Evolutionary conservation across 805 yeast genomes (phyloP).

Genomic region (Candida golubevii): DNA sequence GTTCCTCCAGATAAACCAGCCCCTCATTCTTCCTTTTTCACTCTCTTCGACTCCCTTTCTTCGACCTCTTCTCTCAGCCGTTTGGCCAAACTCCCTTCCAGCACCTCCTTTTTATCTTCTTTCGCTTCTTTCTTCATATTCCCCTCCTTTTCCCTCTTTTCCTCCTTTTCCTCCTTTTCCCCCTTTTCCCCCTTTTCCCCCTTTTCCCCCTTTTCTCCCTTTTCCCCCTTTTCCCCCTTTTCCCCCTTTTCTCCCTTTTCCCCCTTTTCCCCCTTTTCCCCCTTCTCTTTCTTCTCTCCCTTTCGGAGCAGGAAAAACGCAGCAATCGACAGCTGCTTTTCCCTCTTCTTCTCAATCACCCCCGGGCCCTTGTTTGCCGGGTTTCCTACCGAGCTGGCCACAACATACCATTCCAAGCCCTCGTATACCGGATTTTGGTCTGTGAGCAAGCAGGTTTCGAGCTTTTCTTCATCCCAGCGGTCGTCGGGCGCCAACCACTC

Average conservation of each 20-base stretch:
- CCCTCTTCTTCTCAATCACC: conserved; percentile 29
- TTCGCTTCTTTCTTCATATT: background rate
- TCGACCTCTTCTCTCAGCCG: no score
- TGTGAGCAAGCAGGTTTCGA: conserved; percentile 37
- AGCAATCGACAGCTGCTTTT: conserved; percentile 12
- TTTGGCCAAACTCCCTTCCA: background rate
- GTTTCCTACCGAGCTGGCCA: conserved; percentile 62
- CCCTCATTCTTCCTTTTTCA: background rate
- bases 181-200: background rate
- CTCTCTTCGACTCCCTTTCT: background rate
- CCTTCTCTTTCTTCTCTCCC: background rate
- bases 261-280: background rate
- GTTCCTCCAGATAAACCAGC: no score
- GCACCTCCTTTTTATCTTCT: background rate
- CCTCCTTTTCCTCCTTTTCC: background rate
- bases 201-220: background rate
- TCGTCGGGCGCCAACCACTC: conserved; percentile 54
- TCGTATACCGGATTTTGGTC: conserved; percentile 26
- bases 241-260: background rate
- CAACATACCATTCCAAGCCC: conserved; percentile 50
- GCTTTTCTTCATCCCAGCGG: conserved; percentile 37
- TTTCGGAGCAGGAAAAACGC: conserved; percentile 12
- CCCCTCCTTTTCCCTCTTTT: no score
- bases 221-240: background rate
- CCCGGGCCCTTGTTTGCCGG: conserved; percentile 41